Percentiles rank a stretch among this genome's conserved stretches.
Conservation (phyloP, 345 rosid species). For the Lagerstroemia speciosa region DNA sequence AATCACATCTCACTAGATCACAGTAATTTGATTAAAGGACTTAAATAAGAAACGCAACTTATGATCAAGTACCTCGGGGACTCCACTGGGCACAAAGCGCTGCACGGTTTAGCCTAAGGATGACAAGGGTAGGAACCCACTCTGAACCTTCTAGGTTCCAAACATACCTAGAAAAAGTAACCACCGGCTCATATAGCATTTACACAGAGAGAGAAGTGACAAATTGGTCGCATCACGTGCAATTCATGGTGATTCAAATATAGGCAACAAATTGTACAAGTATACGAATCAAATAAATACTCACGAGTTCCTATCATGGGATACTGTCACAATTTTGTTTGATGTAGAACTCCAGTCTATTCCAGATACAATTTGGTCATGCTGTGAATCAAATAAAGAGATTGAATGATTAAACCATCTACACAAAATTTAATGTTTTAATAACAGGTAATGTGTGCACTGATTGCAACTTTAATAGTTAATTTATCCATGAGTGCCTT, state of each 20-base stretch:
- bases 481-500: neutral
- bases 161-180: constrained; percentile 47
- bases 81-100: constrained; percentile 98
- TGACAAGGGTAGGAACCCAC: constrained; percentile 95
- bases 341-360: constrained; percentile 87
- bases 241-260: neutral
- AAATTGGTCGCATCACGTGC: neutral
- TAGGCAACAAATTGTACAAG: neutral
- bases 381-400: constrained; percentile 38
- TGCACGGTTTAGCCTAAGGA: constrained; percentile 94
- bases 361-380: constrained; percentile 95
- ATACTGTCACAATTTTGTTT: constrained; percentile 79
- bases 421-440: neutral
- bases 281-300: constrained; percentile 20
- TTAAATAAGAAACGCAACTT: neutral
- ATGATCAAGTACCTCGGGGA: constrained; percentile 53
- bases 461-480: neutral
- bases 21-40: neutral
- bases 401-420: neutral
- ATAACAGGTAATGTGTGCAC: neutral
- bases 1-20: neutral
- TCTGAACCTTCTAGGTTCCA: constrained; percentile 87
- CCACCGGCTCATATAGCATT: neutral
- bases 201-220: neutral
- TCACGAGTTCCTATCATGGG: constrained; percentile 97